Percentiles rank a stretch among this genome's conserved stretches.
These are phyloP conservation scores for Erysiphe neolycopersici DNA, from an alignment of 2,329 filamentous ascomycete species.

Conservation along the genomic window DNA sequence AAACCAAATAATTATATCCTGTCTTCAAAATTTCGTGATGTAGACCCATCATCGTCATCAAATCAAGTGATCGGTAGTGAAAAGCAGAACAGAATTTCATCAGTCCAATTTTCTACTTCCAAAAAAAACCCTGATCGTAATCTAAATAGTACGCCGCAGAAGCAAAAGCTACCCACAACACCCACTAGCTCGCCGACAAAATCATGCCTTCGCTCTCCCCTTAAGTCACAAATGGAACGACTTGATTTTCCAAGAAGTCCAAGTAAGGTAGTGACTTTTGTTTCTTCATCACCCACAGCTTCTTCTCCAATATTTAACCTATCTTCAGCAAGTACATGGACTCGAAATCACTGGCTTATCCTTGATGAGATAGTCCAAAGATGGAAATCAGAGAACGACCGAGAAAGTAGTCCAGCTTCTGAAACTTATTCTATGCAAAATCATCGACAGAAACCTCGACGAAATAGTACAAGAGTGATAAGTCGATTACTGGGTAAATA, in stretches of 20 bases:
- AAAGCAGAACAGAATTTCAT: no score
- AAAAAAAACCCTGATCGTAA: not conserved
- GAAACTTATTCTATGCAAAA: not conserved
- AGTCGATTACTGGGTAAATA: slow-evolving; percentile 10
- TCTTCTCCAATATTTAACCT: slow-evolving; percentile 3
- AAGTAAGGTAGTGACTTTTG: slow-evolving; percentile 11
- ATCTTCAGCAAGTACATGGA: slow-evolving; percentile 10
- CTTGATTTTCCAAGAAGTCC: not conserved
- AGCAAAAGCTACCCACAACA: slow-evolving; percentile 1
- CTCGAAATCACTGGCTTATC: slow-evolving; percentile 11
- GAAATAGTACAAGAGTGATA: slow-evolving; percentile 11
- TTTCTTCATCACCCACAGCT: slow-evolving; percentile 11
- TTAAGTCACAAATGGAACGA: not conserved
- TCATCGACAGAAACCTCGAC: slow-evolving; percentile 1
- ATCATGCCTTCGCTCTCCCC: slow-evolving; percentile 12
- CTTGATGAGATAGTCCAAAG: slow-evolving; percentile 9
- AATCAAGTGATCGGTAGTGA: not conserved
- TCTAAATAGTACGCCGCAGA: no score
- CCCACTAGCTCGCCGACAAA: slow-evolving; percentile 10
- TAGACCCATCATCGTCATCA: not conserved
- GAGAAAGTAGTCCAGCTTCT: not conserved
- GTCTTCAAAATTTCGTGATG: not conserved
- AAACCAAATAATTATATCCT: not conserved
- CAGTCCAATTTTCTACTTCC: not conserved
- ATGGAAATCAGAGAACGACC: slow-evolving; percentile 6